Conservation (phyloP, 2,329 filamentous ascomycete genomes). For the Talaromyces sp. region DNA sequence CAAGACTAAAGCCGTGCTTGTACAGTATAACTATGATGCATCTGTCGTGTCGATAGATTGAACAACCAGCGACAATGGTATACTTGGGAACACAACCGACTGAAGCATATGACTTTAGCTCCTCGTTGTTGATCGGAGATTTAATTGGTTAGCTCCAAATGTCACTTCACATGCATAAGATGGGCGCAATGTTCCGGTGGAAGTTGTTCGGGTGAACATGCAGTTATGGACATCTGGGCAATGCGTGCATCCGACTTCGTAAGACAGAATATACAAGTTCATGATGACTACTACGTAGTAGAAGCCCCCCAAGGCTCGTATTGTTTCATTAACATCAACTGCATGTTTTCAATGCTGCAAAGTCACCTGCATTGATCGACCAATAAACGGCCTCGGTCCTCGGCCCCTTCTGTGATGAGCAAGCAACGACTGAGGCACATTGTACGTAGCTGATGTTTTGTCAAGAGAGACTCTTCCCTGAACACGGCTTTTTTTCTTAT, state of each 20-base stretch:
- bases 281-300: not conserved
- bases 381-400: constrained; percentile 6
- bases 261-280: not conserved
- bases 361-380: not conserved
- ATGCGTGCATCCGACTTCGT: not conserved
- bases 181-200: no score
- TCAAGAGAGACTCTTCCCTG: not conserved
- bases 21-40: no score
- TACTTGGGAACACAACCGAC: no score
- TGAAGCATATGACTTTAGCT: no score
- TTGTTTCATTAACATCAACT: not conserved
- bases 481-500: no score
- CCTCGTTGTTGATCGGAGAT: no score
- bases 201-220: not conserved
- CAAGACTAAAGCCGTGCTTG: no score
- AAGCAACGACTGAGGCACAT: no score
- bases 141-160: no score
- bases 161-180: no score
- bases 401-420: not conserved
- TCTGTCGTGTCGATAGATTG: no score
- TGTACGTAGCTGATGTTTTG: not conserved
- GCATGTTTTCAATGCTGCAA: not conserved
- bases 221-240: not conserved
- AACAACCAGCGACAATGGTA: no score
- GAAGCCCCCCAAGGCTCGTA: not conserved